phyloP scores from a whole-genome alignment of 2,329 filamentous ascomycete genomes.

The Botrytis medusae region DNA sequence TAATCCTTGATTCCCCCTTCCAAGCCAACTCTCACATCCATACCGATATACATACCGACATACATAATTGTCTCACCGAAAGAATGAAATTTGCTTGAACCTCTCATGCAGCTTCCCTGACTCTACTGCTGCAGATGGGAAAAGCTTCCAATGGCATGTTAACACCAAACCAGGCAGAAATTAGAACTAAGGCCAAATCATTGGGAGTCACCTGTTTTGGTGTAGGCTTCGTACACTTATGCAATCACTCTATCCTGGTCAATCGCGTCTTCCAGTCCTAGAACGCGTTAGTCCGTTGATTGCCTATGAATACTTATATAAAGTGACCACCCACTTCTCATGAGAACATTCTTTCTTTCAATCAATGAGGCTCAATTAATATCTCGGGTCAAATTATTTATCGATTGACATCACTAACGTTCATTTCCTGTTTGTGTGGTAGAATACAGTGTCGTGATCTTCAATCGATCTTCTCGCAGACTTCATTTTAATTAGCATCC shows the following conservation, averaged over 20 bases:
- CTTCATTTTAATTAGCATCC: not conserved
- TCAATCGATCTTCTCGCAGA: not conserved
- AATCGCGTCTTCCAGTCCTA: constrained; percentile 8
- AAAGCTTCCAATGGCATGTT: not conserved
- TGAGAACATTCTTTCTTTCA: not conserved
- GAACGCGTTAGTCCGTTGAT: constrained; percentile 17
- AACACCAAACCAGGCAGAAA: constrained; percentile 14
- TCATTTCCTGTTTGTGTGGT: constrained; percentile 1
- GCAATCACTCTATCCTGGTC: constrained; percentile 1
- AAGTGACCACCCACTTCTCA: constrained; percentile 8
- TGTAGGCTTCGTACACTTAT: constrained; percentile 14
- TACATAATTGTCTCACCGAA: constrained; percentile 6
- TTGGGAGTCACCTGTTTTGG: constrained; percentile 18
- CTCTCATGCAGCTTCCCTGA: constrained; percentile 12
- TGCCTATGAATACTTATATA: constrained; percentile 15
- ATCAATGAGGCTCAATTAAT: constrained; percentile 11
- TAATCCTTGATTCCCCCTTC: constrained; percentile 11
- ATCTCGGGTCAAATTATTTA: not conserved
- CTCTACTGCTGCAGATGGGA: not conserved
- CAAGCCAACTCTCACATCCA: not conserved
- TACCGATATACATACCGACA: not conserved
- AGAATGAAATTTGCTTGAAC: constrained; percentile 1
- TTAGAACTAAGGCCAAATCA: not conserved
- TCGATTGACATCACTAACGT: not conserved
- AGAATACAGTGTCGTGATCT: constrained; percentile 11